Base-by-base conservation (phyloP, 2,329 filamentous ascomycete species). In the Sclerotinia spermophila region DNA sequence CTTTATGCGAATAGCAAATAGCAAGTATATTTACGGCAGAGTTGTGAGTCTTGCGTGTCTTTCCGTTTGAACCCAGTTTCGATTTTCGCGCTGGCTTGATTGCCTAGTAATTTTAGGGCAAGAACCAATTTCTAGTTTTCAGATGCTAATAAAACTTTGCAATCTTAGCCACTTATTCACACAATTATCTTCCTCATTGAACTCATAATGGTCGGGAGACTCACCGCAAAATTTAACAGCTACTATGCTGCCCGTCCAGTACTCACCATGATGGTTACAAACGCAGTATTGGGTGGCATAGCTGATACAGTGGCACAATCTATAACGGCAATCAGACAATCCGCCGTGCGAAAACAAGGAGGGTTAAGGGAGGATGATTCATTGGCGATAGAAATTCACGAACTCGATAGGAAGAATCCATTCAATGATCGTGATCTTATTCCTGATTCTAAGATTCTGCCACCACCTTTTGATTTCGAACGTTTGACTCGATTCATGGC, bases 231-330 rank as follows among this genome's bases (percentile, higher is more conserved):
- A 79, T 99, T 97, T 86, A 97, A 97, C 82, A 87, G 89, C 75
- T 97, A 96, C 84, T 99, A 98, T 87, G 90, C 93, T 75, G 90
- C 94, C 79, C 92, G 92, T 79, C 96, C 95, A 92, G 92, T 99
- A 56, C 88, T 99, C 78, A 99, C 96, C 73, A 99, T 97, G 82
- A 99, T 99, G 95, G 93, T 97, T 79, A 97, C 95, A 80, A 99
- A 99, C 83, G 92, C 96, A 75, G 91, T 98, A 70, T 89, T 99
- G 71, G 94, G 93, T 83, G 96, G 96, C 77, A 91, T 99, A 76
- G 96, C 96, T 81, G 96, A 99, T 82, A 98, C 96, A 45, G 93
- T 97, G 62, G 96, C 96, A 71, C 96, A 99, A 81, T 90, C 92
- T 71, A 92, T 99, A 79, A 97, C 96, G 4, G 89, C 94, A 30